Evolutionary conservation across 2,329 filamentous ascomycete genomes (phyloP).

Genomic region (Fusarium caatingaense): DNA sequence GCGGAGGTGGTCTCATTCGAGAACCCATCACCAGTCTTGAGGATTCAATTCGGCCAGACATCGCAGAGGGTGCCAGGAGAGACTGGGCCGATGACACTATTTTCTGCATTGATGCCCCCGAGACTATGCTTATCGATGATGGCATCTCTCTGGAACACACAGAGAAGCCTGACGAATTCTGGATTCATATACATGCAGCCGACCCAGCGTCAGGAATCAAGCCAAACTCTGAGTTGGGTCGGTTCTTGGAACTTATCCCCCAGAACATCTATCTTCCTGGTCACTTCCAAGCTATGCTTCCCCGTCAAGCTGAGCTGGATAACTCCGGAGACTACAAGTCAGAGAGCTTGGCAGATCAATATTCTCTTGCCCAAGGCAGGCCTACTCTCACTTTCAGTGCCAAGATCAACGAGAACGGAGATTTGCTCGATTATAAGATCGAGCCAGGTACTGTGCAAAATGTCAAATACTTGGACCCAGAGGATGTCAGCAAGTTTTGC

Average conservation of each 20-base stretch:
- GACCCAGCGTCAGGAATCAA: slow-evolving; percentile 79
- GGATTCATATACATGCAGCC: slow-evolving; percentile 83
- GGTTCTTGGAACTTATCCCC: slow-evolving; percentile 70
- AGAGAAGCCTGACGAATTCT: slow-evolving; percentile 65
- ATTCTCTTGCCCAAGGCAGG: slow-evolving; percentile 64
- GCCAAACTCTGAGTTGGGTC: slow-evolving; percentile 67
- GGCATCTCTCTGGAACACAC: slow-evolving; percentile 77
- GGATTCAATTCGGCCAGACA: slow-evolving; percentile 56
- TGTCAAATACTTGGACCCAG: slow-evolving; percentile 68
- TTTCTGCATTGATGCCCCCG: slow-evolving; percentile 78
- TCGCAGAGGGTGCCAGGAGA: slow-evolving; percentile 63
- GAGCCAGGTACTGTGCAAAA: slow-evolving; percentile 64
- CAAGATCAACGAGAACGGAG: slow-evolving; percentile 63
- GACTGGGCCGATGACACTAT: slow-evolving; percentile 69
- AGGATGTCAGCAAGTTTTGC: slow-evolving; percentile 60
- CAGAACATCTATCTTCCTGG: slow-evolving; percentile 71
- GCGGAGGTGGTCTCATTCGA: slow-evolving; percentile 57
- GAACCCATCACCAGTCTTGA: slow-evolving; percentile 48
- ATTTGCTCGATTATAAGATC: slow-evolving; percentile 65
- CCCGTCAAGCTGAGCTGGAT: slow-evolving; percentile 49
- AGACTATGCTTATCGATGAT: slow-evolving; percentile 80
- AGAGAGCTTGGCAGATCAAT: slow-evolving; percentile 58
- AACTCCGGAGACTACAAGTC: slow-evolving; percentile 48
- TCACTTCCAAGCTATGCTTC: slow-evolving; percentile 69
- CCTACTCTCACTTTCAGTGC: slow-evolving; percentile 73